A percentile compares a stretch with the other conserved stretches of the same genome.
Evolutionary conservation across 2,329 filamentous ascomycete genomes (phyloP).

Genomic region (Zymoseptoria ardabiliae): DNA sequence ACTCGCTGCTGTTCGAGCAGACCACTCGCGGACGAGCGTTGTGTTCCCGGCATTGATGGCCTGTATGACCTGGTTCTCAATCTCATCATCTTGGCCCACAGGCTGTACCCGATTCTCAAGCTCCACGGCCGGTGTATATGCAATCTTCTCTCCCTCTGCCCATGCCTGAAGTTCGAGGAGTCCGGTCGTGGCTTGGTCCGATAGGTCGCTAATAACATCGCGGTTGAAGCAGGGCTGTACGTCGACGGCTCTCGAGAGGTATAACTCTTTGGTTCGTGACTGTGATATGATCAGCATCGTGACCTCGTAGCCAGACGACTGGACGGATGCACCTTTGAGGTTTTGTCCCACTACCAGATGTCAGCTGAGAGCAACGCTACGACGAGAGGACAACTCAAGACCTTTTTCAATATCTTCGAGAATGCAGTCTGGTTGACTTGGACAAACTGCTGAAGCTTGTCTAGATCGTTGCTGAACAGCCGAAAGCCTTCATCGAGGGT

Average conservation of each 20-base stretch:
- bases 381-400: conserved; percentile 28
- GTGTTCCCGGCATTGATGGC: conserved; percentile 77
- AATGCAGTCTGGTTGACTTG: conserved; percentile 97
- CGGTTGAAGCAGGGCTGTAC: conserved; percentile 98
- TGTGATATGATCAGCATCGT: conserved; percentile 34
- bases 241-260: conserved; percentile 90
- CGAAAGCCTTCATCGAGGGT: conserved; percentile 95
- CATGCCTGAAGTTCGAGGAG: conserved; percentile 90
- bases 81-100: conserved; percentile 73
- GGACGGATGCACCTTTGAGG: conserved; percentile 62
- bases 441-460: conserved; percentile 95
- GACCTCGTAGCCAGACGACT: background rate
- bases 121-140: conserved; percentile 42
- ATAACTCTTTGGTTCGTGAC: conserved; percentile 95
- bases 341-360: conserved; percentile 80
- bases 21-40: conserved; percentile 68
- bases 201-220: conserved; percentile 91
- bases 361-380: conserved; percentile 29
- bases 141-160: conserved; percentile 92
- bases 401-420: conserved; percentile 97
- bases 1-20: conserved; percentile 60
- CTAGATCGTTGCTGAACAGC: conserved; percentile 91
- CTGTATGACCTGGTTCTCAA: conserved; percentile 80
- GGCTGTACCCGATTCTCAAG: conserved; percentile 31
- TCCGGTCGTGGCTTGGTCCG: conserved; percentile 94